These are phyloP conservation scores for Magnolia officinalis DNA, from an alignment of 164 flowering plant species.

Conservation along the genomic window DNA sequence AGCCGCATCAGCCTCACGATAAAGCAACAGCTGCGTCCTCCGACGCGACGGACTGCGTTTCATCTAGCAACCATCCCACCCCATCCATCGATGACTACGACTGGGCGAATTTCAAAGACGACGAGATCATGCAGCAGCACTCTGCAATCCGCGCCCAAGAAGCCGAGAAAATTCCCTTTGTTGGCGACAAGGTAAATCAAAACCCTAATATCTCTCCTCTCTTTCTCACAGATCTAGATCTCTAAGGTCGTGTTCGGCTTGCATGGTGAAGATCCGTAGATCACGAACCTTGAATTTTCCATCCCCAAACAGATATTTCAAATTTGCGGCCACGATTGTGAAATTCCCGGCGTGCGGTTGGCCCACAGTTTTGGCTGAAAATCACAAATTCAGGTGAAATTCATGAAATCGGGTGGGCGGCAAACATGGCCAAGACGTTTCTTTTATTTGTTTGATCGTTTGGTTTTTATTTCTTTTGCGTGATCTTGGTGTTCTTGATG, in stretches of 20 bases:
- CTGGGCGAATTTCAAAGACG: constrained; percentile 56
- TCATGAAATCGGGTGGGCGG: neutral
- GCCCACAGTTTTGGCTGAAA: neutral
- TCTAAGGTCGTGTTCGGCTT: neutral
- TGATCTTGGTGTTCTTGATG: neutral
- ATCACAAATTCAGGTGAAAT: neutral
- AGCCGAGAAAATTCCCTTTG: constrained; percentile 62
- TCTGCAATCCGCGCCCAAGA: constrained; percentile 54
- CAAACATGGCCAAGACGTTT: neutral
- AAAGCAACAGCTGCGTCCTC: neutral
- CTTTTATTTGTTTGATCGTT: neutral
- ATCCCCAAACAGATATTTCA: neutral
- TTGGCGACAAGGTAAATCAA: constrained; percentile 66
- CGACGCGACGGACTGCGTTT: constrained; percentile 20
- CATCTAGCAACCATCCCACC: constrained; percentile 13
- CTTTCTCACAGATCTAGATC: constrained; percentile 1
- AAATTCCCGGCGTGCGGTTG: neutral
- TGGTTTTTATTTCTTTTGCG: neutral
- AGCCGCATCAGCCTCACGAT: neutral
- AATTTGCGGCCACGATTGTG: neutral
- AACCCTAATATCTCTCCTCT: neutral
- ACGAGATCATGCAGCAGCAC: constrained; percentile 74
- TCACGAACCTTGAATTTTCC: neutral
- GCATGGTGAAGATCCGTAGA: neutral
- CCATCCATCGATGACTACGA: constrained; percentile 21